phyloP scores from a whole-genome alignment of 2,329 filamentous ascomycete genomes.

The Pleomassaria siparia region DNA sequence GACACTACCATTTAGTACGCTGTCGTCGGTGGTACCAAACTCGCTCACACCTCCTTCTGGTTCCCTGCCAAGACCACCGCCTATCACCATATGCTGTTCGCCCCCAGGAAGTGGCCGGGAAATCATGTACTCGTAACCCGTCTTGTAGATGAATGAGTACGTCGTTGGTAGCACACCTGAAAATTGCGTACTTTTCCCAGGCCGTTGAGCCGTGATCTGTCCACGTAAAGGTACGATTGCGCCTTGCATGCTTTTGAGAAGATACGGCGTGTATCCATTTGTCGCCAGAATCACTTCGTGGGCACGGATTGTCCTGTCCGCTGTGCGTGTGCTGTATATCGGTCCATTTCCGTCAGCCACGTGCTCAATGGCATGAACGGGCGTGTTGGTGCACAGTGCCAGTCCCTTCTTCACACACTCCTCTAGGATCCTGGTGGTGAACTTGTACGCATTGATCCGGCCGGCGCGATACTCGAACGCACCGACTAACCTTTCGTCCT shows the following conservation, averaged over 20 bases:
- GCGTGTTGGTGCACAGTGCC: slow-evolving; percentile 30
- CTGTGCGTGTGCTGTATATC: slow-evolving; percentile 18
- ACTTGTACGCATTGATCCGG: slow-evolving; percentile 34
- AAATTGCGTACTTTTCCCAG: slow-evolving; percentile 38
- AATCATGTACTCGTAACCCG: slow-evolving; percentile 69
- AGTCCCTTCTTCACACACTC: slow-evolving; percentile 30
- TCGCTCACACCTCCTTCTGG: slow-evolving; percentile 49
- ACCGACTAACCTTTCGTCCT: slow-evolving; percentile 25
- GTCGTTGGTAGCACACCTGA: slow-evolving; percentile 51
- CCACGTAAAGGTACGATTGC: slow-evolving; percentile 45
- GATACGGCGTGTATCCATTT: slow-evolving; percentile 38
- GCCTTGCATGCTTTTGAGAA: slow-evolving; percentile 42
- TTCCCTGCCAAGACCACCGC: slow-evolving; percentile 56
- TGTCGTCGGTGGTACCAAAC: slow-evolving; percentile 61
- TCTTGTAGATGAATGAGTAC: slow-evolving; percentile 63
- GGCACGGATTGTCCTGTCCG: slow-evolving; percentile 17
- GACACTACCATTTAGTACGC: slow-evolving; percentile 52
- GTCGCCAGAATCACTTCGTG: slow-evolving; percentile 33
- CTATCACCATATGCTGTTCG: slow-evolving; percentile 61
- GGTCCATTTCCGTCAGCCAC: background rate
- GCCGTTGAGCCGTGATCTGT: slow-evolving; percentile 43
- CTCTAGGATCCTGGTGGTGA: slow-evolving; percentile 29
- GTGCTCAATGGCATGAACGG: slow-evolving; percentile 23
- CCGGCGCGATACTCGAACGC: slow-evolving; percentile 38
- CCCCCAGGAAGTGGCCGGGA: slow-evolving; percentile 46